Conservation (phyloP, 2,329 filamentous ascomycete species). For the Aureobasidium melanogenum region DNA sequence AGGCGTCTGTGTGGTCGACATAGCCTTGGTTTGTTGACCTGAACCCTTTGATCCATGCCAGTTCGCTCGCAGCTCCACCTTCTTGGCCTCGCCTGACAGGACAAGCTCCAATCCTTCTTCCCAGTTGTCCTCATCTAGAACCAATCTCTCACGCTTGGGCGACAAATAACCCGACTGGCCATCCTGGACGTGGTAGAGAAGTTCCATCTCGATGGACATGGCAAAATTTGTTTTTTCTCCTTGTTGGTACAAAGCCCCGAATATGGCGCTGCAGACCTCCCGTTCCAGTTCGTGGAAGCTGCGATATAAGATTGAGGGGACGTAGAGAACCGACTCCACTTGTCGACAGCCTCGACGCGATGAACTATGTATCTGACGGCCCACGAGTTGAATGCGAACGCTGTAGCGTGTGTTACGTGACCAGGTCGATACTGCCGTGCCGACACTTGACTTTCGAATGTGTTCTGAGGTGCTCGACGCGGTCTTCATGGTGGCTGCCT, state of each 20-base stretch:
- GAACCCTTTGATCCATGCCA: conserved; percentile 1
- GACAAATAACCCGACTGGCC: background rate
- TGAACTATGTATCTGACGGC: background rate
- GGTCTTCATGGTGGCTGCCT: conserved; percentile 8
- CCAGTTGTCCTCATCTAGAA: background rate
- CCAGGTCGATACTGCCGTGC: background rate
- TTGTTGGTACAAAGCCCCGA: conserved; percentile 1
- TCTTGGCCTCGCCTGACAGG: background rate
- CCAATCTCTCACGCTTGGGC: background rate
- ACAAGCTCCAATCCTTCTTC: background rate
- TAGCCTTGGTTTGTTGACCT: background rate
- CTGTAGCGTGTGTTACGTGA: conserved; percentile 4
- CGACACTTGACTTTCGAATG: background rate
- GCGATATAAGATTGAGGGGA: background rate
- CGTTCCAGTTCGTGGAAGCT: background rate
- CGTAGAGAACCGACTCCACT: background rate
- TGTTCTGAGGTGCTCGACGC: background rate
- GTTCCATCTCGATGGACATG: conserved; percentile 1
- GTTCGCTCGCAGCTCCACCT: background rate
- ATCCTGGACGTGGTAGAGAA: background rate
- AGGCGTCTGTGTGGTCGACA: background rate
- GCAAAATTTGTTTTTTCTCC: background rate
- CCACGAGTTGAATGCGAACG: background rate
- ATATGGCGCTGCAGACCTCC: conserved; percentile 5
- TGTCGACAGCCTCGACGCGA: background rate